Base-by-base conservation (phyloP, 805 yeast genomes). In the Maudiozyma serrabonitensis region DNA sequence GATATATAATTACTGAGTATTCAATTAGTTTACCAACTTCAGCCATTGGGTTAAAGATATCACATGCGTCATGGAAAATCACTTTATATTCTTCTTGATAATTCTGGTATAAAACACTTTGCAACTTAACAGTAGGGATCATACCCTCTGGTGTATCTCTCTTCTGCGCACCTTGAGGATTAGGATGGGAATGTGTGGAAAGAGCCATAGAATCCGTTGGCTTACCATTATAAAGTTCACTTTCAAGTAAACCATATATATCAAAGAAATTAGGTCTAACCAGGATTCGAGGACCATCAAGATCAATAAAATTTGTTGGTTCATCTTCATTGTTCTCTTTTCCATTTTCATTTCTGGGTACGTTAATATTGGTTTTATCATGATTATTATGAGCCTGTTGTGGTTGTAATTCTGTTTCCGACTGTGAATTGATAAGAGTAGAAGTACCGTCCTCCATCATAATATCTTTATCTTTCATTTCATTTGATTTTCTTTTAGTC, bases 11-110 rank as follows among this genome's bases (percentile, higher is more conserved):
- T 0, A 52, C 54, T 7, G 59, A 49, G 45, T 64, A 59, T 50
- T 66, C 69, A 21, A 66, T 56, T 4, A 58, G 42, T 42, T 59
- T 63, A 13, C 69, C 69, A 43, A 64, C 52, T 47, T 66, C 69
- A 13, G 54, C 46, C 67, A 66, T 64, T 13, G 69, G 68, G 47
- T 63, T 57, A 45, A 60, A 66, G 18, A 41, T 47, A 3, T 46
- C 43, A 23, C 45, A 52, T 15, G 46, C 46, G 6, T 48, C 54
- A 1, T 46, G 31, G 46, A 63, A 63, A 49, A 59, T 51, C 2
- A 66, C 46, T 8, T 56, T 54, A 49, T 55, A 66, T 31, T 55
- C 56, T 50, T 66, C 69, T 43, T 46, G 41, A 42, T 51, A 58
- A 26, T 58, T 53, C 12, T 54, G 47, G 47, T 48, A 63, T 41